A percentile compares a stretch with the other conserved stretches of the same genome.
Evolutionary conservation across 129 eudicot genomes (phyloP).

Genomic region (Chrysanthemum makinoi): DNA sequence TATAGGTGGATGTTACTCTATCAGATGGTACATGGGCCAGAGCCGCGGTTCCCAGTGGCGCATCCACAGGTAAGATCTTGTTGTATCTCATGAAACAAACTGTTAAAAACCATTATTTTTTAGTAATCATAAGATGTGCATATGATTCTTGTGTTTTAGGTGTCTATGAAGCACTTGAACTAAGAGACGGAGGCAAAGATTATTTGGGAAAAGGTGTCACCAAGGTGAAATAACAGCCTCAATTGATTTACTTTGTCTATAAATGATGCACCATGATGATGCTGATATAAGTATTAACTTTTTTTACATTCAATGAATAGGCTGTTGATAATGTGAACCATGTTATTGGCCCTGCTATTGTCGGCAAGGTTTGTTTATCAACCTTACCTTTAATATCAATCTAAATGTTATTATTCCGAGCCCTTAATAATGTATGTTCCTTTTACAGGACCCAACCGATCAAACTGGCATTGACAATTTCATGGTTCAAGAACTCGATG

Average conservation of each 20-base stretch:
- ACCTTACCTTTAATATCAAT: slow-evolving; percentile 13
- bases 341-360: slow-evolving; percentile 79
- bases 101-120: not conserved
- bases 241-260: not conserved
- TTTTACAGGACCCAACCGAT: slow-evolving; percentile 76
- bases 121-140: not conserved
- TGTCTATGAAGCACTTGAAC: slow-evolving; percentile 91
- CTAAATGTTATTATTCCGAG: not conserved
- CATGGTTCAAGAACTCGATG: slow-evolving; percentile 96
- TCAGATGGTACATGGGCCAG: slow-evolving; percentile 62
- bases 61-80: slow-evolving; percentile 83
- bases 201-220: slow-evolving; percentile 96
- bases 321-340: slow-evolving; percentile 83
- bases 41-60: slow-evolving; percentile 99
- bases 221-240: slow-evolving; percentile 46
- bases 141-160: slow-evolving; percentile 40
- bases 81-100: not conserved
- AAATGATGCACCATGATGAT: not conserved
- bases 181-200: slow-evolving; percentile 95
- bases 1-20: slow-evolving; percentile 73
- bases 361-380: slow-evolving; percentile 77
- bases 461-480: slow-evolving; percentile 84
- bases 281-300: slow-evolving; percentile 4
- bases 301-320: slow-evolving; percentile 34
- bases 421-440: not conserved